Base-by-base conservation (phyloP, 345 rosid genomes). In the Pistacia atlantica region DNA sequence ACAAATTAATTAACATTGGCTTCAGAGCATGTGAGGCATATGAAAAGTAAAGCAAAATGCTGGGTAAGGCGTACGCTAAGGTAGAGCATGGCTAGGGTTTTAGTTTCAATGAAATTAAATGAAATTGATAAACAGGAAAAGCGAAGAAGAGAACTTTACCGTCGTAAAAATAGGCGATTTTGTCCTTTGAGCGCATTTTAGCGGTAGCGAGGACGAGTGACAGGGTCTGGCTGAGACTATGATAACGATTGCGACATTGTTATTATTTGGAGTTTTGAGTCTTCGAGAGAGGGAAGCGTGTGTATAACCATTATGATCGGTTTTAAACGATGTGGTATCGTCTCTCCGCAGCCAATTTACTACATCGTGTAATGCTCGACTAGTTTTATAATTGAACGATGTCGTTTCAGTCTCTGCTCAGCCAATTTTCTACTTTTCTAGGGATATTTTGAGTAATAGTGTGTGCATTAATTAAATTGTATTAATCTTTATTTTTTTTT, bases 161-260 rank as follows among this genome's bases (percentile, higher is more conserved):
- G 75, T 96, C 98, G 72, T 93, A 93, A 76, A 93, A 96, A 89
- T 96, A 96, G 65, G 98, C 75, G 70, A 96, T 92, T 82, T 83
- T 89, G 80, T 96, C 99, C 90, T 91, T 96, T 25, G 98, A 81
- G 33, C 90, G 92, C 98, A 93, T 96, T 76, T 66, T 35, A 20
- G 64, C 65, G 35, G 20, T 54, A 18, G 9, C 0, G 42, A 20
- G 13, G 61, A 64, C 33, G 58, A 66, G 45, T 48, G 28, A 46
- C 1, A 3, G 20, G 46, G 72, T 58, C 48, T 13, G 6, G 54
- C 58, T 64, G 17, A 42, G 9, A 67, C 75, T 72, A 80, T 37
- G 60, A 78, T 51, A 75, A 78, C 18, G 3, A 13, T 46, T 73
- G 67, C 83, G 69, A 75, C 78, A 67, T 78, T 74, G 3, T 2